Evolutionary conservation across 208 protist genomes (phyloP).

Genomic region (Leptomonas seymouri): DNA sequence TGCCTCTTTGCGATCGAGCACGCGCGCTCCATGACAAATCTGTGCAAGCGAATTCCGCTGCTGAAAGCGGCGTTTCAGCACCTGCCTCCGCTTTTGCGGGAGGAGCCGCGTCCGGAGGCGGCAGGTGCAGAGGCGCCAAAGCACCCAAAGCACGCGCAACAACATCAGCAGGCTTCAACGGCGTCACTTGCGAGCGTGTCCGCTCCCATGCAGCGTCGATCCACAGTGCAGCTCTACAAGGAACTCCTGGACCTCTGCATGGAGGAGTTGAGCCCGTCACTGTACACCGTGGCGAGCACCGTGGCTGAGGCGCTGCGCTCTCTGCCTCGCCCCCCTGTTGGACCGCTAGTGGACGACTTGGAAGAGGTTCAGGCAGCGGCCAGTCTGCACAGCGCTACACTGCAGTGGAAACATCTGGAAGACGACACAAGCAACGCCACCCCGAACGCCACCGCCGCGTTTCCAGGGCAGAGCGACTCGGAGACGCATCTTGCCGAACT

Average conservation of each 20-base stretch:
- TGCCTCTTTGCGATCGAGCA: slow-evolving; percentile 38
- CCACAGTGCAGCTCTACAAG: slow-evolving; percentile 64
- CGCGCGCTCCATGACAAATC: slow-evolving; percentile 24
- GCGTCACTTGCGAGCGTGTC: neutral
- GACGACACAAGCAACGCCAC: slow-evolving; percentile 15
- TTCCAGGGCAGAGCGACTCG: neutral
- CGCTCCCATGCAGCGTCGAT: slow-evolving; percentile 22
- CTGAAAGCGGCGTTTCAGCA: slow-evolving; percentile 37
- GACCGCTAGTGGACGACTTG: slow-evolving; percentile 11
- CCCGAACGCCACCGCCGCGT: too few relatives aligned
- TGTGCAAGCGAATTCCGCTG: slow-evolving; percentile 25
- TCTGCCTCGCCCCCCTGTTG: slow-evolving; percentile 16
- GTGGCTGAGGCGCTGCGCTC: slow-evolving; percentile 59
- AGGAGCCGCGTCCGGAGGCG: neutral
- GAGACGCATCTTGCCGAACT: slow-evolving; percentile 2
- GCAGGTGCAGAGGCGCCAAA: neutral
- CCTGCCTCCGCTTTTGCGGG: slow-evolving; percentile 22
- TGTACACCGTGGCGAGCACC: slow-evolving; percentile 60
- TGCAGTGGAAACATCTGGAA: slow-evolving; percentile 31
- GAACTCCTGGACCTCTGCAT: slow-evolving; percentile 66
- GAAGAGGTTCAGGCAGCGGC: slow-evolving; percentile 33
- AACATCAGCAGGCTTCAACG: neutral
- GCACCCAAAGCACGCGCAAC: neutral
- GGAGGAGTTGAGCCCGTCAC: slow-evolving; percentile 45
- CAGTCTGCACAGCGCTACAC: slow-evolving; percentile 27